phyloP scores from a whole-genome alignment of 768 basidiomycete genomes.

The Russula vinacea region DNA sequence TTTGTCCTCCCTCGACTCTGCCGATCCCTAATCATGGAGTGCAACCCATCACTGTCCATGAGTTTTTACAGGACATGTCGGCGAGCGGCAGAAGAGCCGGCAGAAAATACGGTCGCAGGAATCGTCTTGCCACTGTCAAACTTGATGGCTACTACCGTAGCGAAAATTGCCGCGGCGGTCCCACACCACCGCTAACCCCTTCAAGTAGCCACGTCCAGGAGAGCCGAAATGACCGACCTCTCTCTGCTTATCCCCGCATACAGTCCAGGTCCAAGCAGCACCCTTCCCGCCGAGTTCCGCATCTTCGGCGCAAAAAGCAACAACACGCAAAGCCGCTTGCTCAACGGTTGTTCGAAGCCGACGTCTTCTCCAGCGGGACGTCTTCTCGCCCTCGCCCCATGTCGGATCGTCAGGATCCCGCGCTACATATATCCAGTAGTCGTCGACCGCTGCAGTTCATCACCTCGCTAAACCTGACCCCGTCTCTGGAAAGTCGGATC shows the following conservation, averaged over 20 bases:
- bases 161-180: neutral
- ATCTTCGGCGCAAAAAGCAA: slow-evolving; percentile 15
- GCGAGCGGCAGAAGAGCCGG: slow-evolving; percentile 6
- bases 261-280: neutral
- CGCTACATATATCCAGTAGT: slow-evolving; percentile 22
- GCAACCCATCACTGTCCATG: slow-evolving; percentile 14
- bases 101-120: slow-evolving; percentile 17
- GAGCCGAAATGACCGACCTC: neutral
- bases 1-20: neutral
- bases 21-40: neutral
- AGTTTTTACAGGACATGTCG: slow-evolving; percentile 9
- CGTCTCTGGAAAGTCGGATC: slow-evolving; percentile 14
- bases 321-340: slow-evolving; percentile 24
- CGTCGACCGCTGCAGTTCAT: slow-evolving; percentile 26
- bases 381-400: slow-evolving; percentile 2
- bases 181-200: neutral
- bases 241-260: neutral
- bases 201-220: neutral
- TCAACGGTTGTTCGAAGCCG: slow-evolving; percentile 29
- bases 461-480: slow-evolving; percentile 11
- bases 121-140: slow-evolving; percentile 2
- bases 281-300: neutral
- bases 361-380: slow-evolving; percentile 25
- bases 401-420: slow-evolving; percentile 2
- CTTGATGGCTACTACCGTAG: neutral